phyloP scores from a whole-genome alignment of 2,329 filamentous ascomycete genomes.

The Colletotrichum spaethianum region DNA sequence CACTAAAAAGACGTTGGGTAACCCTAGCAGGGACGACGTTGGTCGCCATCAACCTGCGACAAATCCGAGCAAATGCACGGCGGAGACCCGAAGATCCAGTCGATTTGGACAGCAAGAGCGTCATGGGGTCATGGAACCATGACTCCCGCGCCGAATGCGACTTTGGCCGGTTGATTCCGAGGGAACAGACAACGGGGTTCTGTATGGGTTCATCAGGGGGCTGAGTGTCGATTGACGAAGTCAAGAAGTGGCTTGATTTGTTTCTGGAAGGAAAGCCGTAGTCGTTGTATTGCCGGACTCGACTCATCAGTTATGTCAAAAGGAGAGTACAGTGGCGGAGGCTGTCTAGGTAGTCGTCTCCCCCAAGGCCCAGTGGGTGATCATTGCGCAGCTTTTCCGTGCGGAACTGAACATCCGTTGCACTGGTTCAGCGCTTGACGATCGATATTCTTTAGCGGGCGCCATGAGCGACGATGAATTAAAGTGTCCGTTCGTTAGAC shows the following conservation, averaged over 20 bases:
- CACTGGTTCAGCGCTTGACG: background rate
- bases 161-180: slow-evolving; percentile 36
- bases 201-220: slow-evolving; percentile 6
- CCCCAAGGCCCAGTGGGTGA: background rate
- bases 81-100: slow-evolving; percentile 25
- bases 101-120: background rate
- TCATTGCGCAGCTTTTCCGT: background rate
- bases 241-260: background rate
- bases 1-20: slow-evolving; percentile 7
- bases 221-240: background rate
- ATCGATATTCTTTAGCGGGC: background rate
- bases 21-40: background rate
- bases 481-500: background rate
- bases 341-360: background rate
- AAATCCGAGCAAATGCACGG: slow-evolving; percentile 6
- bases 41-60: slow-evolving; percentile 20
- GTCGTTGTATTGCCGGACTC: background rate
- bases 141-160: slow-evolving; percentile 25
- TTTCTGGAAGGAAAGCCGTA: background rate
- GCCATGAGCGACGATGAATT: background rate
- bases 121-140: slow-evolving; percentile 6
- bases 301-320: background rate
- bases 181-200: slow-evolving; percentile 20
- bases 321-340: background rate
- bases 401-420: background rate